Base-by-base conservation (phyloP, 202 grass and related monocot species). In the Setaria viridis region DNA sequence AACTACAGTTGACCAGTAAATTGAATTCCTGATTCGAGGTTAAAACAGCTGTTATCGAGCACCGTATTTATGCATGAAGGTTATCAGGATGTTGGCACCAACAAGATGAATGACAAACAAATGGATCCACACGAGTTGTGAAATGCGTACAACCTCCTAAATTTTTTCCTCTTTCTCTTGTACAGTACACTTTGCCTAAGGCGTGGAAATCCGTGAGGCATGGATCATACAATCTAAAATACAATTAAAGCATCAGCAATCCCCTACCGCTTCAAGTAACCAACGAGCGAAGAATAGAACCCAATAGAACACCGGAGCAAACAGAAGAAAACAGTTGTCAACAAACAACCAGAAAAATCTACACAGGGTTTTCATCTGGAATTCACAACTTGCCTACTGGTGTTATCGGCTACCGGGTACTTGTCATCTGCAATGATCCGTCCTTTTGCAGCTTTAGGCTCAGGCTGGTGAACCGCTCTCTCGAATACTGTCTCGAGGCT, bases 391-490 rank as follows among this genome's bases (percentile, higher is more conserved):
- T 85, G 90, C 73, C 72, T 91, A 91, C 55, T 45, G 21, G 33
- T 13, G 72, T 74, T 82, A 78, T 82, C 67, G 53, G 43, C 89
- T 91, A 91, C 62, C 74, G 82, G 32, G 89, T 91, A 81, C 29
- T 82, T 59, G 66, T 79, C 74, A 92, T 70, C 74, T 92, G 90
- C 86, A 97, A 83, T 0, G 94, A 97, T 82, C 94, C 92, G 11
- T 97, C 94, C 85, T 97, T 97, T 67, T 92, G 92, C 77, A 97
- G 88, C 81, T 94, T 97, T 81, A 94, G 84, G 74, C 94, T 97
- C 14, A 97, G 92, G 81, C 45, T 97, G 25, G 63, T 92, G 77
- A 97, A 97, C 83, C 94, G 90, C 78, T 97, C 94, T 70, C 94
- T 86, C 4, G 94, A 97, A 51, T 97, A 97, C 33, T 97, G 94